Conservation (phyloP, 768 basidiomycete genomes). For the Boletus pseudopeckii region DNA sequence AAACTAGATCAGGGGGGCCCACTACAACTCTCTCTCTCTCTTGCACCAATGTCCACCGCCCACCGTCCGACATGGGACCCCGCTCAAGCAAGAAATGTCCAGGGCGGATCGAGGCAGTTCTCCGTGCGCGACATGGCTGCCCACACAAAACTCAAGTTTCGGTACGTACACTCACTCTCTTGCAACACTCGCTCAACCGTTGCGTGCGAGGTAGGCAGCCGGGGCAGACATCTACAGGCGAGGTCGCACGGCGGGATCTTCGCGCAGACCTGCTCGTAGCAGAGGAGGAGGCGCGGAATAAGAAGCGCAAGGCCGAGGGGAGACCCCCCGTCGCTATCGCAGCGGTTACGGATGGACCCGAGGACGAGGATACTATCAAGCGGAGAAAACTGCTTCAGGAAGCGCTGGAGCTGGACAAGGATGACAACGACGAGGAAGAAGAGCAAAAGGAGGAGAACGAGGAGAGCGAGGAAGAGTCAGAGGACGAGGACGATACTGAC, state of each 20-base stretch:
- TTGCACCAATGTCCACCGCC: slow-evolving; percentile 72
- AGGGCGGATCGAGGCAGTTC: slow-evolving; percentile 88
- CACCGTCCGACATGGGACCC: slow-evolving; percentile 98
- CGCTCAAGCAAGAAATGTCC: slow-evolving; percentile 88
- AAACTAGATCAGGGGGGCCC: too few species aligned
- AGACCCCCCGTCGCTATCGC: slow-evolving; percentile 38
- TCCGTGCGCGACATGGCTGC: slow-evolving; percentile 92
- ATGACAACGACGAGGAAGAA: slow-evolving; percentile 69
- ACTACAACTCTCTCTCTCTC: too few species aligned
- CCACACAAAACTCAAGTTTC: slow-evolving; percentile 97
- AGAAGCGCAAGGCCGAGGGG: slow-evolving; percentile 91
- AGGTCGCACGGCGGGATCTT: slow-evolving; percentile 78
- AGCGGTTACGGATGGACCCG: slow-evolving; percentile 32
- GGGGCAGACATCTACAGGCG: slow-evolving; percentile 79
- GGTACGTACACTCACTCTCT: slow-evolving; percentile 41
- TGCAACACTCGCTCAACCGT: neutral
- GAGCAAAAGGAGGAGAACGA: slow-evolving; percentile 34
- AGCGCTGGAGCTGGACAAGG: slow-evolving; percentile 82
- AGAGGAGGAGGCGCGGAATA: slow-evolving; percentile 82
- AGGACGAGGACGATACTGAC: slow-evolving; percentile 70
- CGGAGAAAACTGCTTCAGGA: slow-evolving; percentile 85
- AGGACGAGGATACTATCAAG: slow-evolving; percentile 70
- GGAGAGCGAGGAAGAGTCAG: slow-evolving; percentile 52
- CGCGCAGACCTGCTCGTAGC: slow-evolving; percentile 79
- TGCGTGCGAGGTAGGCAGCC: slow-evolving; percentile 54